Base-by-base conservation (phyloP, 2,329 filamentous ascomycete species). In the Colletotrichum melonis region DNA sequence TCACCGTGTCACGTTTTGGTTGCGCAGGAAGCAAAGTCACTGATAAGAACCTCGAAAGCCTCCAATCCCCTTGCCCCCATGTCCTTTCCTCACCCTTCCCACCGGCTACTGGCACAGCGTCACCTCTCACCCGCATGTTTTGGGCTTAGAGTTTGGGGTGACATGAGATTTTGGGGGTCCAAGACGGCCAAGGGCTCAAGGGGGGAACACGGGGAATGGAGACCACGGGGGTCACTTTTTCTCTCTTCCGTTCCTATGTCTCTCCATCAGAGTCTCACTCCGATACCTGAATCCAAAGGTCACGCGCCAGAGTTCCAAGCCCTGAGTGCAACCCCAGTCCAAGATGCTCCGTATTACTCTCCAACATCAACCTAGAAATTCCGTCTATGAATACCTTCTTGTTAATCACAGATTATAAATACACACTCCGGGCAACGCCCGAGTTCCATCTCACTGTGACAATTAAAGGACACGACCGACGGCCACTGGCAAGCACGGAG, bases 131-230 rank as follows among this genome's bases (percentile, higher is more conserved):
- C 63, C 24, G 63, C 57, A 49, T 58, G 52, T 72, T 30, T 63
- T 38, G 65, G 54, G 42, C 69, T 63, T 69, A 63, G 70, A 73
- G 66, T 70, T 73, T 70, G 54, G 60, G 46, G 59, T 56, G 70
- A 62, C 70, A 70, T 70, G 56, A 64, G 32, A 58, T 72, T 71
- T 67, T 67, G 68, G 68, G 68, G 68, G 68, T 70, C 63, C 60
- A 63, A 42, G 59, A 32, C 38, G 52, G 49, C 46, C 49, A 54
- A 55, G n/a, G 42, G 35, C 57, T 5, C 11, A 26, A 24, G 58
- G 35, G 35, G 35, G 19, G 19, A 52, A 63, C 26, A 63, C 26
- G 64, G 56, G 38, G 28, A 59, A 22, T 28, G 24, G 16, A 24
- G 49, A 24, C 64, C 46, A 54, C 46, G 55, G 65, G 65, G 57